Evolutionary conservation across 805 yeast species (phyloP).

Genomic region (Kuraishia cidri): DNA sequence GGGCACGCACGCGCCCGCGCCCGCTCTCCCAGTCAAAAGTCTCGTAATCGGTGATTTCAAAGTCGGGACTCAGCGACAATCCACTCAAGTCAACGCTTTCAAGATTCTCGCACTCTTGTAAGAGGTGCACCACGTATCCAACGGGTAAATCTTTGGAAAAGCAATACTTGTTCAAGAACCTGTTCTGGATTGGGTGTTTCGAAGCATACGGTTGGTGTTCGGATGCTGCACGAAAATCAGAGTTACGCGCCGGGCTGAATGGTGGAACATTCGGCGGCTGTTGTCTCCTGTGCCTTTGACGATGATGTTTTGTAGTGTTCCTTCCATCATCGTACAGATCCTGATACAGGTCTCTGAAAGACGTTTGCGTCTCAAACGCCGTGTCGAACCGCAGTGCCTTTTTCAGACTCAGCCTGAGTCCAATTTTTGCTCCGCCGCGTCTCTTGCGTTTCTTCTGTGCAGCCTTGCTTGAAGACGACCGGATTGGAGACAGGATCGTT

Average conservation of each 20-base stretch:
- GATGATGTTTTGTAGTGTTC: too few relatives aligned
- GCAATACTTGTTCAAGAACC: conserved; percentile 53
- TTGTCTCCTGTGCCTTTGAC: too few relatives aligned
- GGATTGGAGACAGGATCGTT: conserved; percentile 2
- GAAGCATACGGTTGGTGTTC: conserved; percentile 20
- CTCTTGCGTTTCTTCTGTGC: neutral
- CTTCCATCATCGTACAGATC: too few relatives aligned
- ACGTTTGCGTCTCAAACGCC: neutral
- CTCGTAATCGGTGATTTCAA: conserved; percentile 32
- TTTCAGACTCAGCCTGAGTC: neutral
- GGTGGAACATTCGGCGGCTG: neutral
- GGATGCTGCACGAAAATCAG: neutral
- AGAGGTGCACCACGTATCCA: conserved; percentile 63
- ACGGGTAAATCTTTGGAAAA: conserved; percentile 70
- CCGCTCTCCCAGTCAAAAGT: conserved; percentile 20
- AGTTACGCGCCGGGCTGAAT: neutral
- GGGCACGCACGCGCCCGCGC: neutral
- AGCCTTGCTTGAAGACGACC: conserved; percentile 2
- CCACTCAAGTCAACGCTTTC: conserved; percentile 46
- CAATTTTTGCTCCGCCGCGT: neutral
- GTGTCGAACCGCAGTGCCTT: neutral
- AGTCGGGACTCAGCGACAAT: conserved; percentile 60
- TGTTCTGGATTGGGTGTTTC: conserved; percentile 54
- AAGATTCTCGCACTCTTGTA: conserved; percentile 61
- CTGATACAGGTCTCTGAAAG: too few relatives aligned